phyloP scores from a whole-genome alignment of 108 stramenopile species.

The Skeletonema costatum region DNA sequence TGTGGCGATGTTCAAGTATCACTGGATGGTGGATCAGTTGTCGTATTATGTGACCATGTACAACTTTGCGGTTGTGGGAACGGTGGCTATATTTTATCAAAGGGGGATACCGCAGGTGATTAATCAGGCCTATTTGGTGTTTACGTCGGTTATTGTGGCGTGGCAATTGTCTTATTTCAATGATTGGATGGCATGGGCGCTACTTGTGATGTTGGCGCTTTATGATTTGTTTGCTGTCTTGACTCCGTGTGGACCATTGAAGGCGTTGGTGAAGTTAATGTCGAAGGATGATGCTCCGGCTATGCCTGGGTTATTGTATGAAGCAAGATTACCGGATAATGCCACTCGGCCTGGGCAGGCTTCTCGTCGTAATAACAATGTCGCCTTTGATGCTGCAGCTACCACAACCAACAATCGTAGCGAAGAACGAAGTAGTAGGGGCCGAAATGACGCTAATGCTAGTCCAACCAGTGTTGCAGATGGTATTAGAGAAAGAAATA shows the following conservation, averaged over 20 bases:
- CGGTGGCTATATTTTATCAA: slow-evolving; percentile 90
- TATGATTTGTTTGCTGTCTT: slow-evolving; percentile 97
- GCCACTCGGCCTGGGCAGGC: slow-evolving; percentile 45
- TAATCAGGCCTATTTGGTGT: slow-evolving; percentile 91
- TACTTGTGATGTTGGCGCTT: slow-evolving; percentile 92
- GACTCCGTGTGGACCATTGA: slow-evolving; percentile 95
- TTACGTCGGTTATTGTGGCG: slow-evolving; percentile 89
- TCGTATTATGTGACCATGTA: slow-evolving; percentile 86
- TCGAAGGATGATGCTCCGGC: slow-evolving; percentile 80
- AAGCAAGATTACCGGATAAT: slow-evolving; percentile 74
- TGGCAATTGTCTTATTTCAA: slow-evolving; percentile 94
- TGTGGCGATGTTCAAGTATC: slow-evolving; percentile 77
- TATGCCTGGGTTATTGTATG: slow-evolving; percentile 97
- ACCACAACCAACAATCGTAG: no score
- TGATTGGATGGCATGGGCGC: slow-evolving; percentile 95
- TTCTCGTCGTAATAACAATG: not conserved
- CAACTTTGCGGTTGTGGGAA: slow-evolving; percentile 94
- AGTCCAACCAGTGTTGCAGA: slow-evolving; percentile 1
- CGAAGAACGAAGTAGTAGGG: no score
- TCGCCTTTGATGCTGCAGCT: not conserved
- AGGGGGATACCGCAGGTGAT: slow-evolving; percentile 85
- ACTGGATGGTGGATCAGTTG: slow-evolving; percentile 73
- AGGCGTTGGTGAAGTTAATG: slow-evolving; percentile 87
- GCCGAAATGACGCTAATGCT: not conserved
- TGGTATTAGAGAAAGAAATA: not conserved